Conservation (phyloP, 495 filamentous ascomycete genomes). For the Aspergillus sparsus region DNA sequence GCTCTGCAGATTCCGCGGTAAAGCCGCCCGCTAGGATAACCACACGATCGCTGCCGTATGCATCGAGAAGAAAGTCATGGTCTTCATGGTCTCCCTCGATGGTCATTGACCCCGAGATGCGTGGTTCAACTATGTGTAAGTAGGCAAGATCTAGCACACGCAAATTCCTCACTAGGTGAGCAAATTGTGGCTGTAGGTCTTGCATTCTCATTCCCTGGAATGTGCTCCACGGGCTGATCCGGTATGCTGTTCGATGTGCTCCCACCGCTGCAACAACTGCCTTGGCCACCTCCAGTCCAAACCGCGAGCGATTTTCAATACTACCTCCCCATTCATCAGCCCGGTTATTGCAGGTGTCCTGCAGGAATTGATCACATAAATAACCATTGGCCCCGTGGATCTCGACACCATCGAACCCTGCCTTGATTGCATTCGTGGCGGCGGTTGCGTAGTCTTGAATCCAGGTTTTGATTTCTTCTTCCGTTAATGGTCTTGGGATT, state of each 20-base stretch:
- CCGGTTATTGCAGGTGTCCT: conserved; percentile 60
- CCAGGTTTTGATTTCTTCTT: conserved; percentile 57
- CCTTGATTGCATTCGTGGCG: conserved; percentile 61
- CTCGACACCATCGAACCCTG: conserved; percentile 79
- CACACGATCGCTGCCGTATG: conserved; percentile 42
- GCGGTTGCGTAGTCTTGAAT: conserved; percentile 59
- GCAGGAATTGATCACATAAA: conserved; percentile 72
- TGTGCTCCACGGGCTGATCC: conserved; percentile 58
- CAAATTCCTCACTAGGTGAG: conserved; percentile 51
- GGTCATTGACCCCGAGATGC: conserved; percentile 38
- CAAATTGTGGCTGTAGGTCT: conserved; percentile 62
- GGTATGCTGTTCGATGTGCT: conserved; percentile 54
- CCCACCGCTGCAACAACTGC: conserved; percentile 64
- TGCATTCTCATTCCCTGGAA: conserved; percentile 68
- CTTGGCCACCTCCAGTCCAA: conserved; percentile 60
- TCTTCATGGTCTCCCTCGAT: conserved; percentile 20
- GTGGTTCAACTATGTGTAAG: conserved; percentile 60
- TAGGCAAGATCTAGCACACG: conserved; percentile 57
- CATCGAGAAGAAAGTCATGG: conserved; percentile 21
- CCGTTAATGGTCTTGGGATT: conserved; percentile 51
- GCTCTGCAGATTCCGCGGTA: conserved; percentile 42
- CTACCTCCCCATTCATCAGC: conserved; percentile 68
- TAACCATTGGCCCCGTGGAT: conserved; percentile 76
- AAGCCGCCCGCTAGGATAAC: conserved; percentile 61
- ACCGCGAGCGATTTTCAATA: conserved; percentile 63